A percentile compares a stretch with the other conserved stretches of the same genome.
Conservation (phyloP, 345 rosid genomes). For the Citrus hindsii region DNA sequence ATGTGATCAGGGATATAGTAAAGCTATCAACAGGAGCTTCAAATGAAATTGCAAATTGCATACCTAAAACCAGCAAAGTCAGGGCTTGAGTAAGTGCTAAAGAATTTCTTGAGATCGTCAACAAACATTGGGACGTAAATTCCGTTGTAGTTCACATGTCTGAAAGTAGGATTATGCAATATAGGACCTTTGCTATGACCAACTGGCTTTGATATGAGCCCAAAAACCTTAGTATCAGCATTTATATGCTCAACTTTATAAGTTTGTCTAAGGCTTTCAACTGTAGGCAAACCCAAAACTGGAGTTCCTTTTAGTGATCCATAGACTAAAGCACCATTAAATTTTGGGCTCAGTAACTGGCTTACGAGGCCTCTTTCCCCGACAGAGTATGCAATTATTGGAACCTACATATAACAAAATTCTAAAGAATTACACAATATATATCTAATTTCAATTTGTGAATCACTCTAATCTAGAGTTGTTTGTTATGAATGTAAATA, state of each 20-base stretch:
- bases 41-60: neutral
- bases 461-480: neutral
- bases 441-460: neutral
- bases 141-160: slow-evolving; percentile 45
- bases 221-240: slow-evolving; percentile 45
- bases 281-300: slow-evolving; percentile 44
- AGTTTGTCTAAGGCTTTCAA: slow-evolving; percentile 35
- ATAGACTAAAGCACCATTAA: slow-evolving; percentile 45
- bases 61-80: slow-evolving; percentile 66
- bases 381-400: slow-evolving; percentile 42
- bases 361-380: slow-evolving; percentile 64
- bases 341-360: slow-evolving; percentile 53
- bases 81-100: slow-evolving; percentile 33
- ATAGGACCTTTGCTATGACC: slow-evolving; percentile 66
- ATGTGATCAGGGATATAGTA: neutral
- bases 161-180: slow-evolving; percentile 59
- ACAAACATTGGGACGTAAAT: slow-evolving; percentile 60
- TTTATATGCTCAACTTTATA: slow-evolving; percentile 34
- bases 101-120: slow-evolving; percentile 56
- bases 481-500: neutral
- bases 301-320: slow-evolving; percentile 43
- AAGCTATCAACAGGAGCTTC: neutral
- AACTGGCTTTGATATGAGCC: slow-evolving; percentile 59
- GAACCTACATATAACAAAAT: slow-evolving; percentile 39
- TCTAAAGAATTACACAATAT: neutral